Evolutionary conservation across 2,329 filamentous ascomycete genomes (phyloP), one percentile per base, ranked within the genome.

Genomic region (Cyphellophora attinorum): DNA sequence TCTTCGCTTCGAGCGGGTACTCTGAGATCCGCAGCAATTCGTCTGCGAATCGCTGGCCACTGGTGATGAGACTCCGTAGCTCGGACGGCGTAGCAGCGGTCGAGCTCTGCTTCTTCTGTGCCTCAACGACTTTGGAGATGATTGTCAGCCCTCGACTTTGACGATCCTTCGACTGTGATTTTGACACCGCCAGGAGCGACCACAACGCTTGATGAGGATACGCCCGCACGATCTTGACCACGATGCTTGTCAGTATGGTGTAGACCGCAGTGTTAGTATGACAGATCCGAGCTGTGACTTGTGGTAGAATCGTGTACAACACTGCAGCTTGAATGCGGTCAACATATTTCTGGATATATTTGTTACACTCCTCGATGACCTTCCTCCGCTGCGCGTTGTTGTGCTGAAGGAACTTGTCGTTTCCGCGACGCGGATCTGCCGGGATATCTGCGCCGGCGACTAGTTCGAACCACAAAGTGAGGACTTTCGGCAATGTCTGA

Each of bases 391-490:
- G 63, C 19, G 54, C 54, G 35, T 60, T 55, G 12, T 61, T 65
- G 35, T 70, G 64, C 35, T 47, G 55, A 40, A 67, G 61, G 39
- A 70, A 70, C 19, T 63, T 57, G 32, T 61, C 60, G 28, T 62
- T 61, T 16, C 65, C 65, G 37, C 63, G 58, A 44, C 66, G 68
- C 2, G 63, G 55, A 48, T 73, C 69, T 38, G 71, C 54, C 16
- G 64, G 61, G 47, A 77, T 74, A 51, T 82, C 74, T 21, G 85
- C 68, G 40, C 83, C 76, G 23, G 81, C 79, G 5, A 85, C 89
- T 42, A 98, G 72, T 50, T 95, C 89, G 23, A 98, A 68, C 89
- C 93, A 99, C 2, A 98, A 67, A 0, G 91, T 98, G 27, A 99
- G 62, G 29, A 95, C 71, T 42, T 93, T 83, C 0, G 91, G 93